Percentiles rank a stretch among this genome's conserved stretches.
Conservation (phyloP, 2,329 filamentous ascomycete species). For the Blastomyces emzantsi region DNA sequence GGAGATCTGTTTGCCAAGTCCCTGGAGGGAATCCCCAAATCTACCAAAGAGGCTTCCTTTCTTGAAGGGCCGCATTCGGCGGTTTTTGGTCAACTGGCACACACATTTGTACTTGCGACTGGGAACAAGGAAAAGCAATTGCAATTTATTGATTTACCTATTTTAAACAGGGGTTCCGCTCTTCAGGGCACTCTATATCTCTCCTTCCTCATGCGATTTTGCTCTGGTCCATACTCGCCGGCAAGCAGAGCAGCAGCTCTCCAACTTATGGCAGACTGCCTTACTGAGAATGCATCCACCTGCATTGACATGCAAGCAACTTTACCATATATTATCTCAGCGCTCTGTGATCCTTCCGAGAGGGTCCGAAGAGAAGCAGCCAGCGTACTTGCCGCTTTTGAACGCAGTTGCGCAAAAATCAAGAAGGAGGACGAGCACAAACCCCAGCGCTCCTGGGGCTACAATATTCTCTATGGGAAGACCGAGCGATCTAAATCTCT, state of each 20-base stretch:
- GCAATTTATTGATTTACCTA: constrained; percentile 30
- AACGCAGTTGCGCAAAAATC: constrained; percentile 40
- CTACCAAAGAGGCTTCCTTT: constrained; percentile 30
- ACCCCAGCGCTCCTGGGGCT: constrained; percentile 46
- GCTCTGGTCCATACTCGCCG: constrained; percentile 62
- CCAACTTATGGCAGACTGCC: constrained; percentile 50
- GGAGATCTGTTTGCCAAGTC: constrained; percentile 27
- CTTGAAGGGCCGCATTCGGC: constrained; percentile 27
- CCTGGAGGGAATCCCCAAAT: constrained; percentile 25
- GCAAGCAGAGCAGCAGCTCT: constrained; percentile 61
- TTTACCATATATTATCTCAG: constrained; percentile 69
- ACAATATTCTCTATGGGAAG: constrained; percentile 56
- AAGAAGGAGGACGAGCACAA: constrained; percentile 34
- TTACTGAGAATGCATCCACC: constrained; percentile 44
- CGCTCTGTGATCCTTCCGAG: constrained; percentile 65
- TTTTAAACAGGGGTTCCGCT: constrained; percentile 36
- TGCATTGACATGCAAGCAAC: constrained; percentile 63
- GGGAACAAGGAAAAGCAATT: constrained; percentile 26
- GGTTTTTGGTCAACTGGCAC: constrained; percentile 32
- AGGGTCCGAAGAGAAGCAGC: constrained; percentile 68
- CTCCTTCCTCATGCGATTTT: constrained; percentile 66
- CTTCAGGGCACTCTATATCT: constrained; percentile 58
- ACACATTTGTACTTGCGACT: constrained; percentile 29
- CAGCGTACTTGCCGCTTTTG: constrained; percentile 53
- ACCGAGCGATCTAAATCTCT: constrained; percentile 40